These are phyloP conservation scores for Trypethelium eluteriae DNA, from an alignment of 495 filamentous ascomycete species.

Conservation along the genomic window DNA sequence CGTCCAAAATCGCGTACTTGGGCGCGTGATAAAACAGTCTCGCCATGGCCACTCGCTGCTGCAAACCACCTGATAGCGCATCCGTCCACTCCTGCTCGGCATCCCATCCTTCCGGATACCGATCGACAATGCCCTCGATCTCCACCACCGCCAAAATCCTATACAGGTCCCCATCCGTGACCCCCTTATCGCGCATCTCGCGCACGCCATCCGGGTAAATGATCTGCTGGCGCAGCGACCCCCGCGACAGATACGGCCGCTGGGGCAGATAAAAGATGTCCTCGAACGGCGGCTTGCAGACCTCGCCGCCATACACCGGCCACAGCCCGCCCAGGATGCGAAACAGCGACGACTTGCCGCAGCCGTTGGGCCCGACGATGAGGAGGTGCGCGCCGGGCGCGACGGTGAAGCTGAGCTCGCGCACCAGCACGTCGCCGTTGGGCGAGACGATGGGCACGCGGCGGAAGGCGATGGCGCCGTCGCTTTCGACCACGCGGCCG, in stretches of 20 bases:
- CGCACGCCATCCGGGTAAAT: slow-evolving; percentile 88
- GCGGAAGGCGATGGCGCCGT: slow-evolving; percentile 69
- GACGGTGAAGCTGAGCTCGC: slow-evolving; percentile 76
- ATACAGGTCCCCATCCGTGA: slow-evolving; percentile 74
- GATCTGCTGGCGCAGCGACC: slow-evolving; percentile 86
- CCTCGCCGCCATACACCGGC: slow-evolving; percentile 95
- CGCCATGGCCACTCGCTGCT: slow-evolving; percentile 98
- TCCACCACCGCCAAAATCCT: slow-evolving; percentile 69
- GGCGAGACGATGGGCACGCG: slow-evolving; percentile 96
- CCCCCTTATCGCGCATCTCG: slow-evolving; percentile 75
- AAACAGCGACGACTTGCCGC: slow-evolving; percentile 92
- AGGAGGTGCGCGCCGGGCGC: slow-evolving; percentile 80
- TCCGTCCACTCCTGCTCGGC: slow-evolving; percentile 95
- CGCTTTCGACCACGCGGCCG: slow-evolving; percentile 67
- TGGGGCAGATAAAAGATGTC: slow-evolving; percentile 99
- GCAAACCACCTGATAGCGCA: slow-evolving; percentile 77
- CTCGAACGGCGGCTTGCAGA: slow-evolving; percentile 77
- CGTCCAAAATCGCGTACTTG: slow-evolving; percentile 88
- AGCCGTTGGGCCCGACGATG: slow-evolving; percentile 94
- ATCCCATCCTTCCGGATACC: slow-evolving; percentile 73
- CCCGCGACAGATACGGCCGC: slow-evolving; percentile 82
- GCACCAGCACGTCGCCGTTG: slow-evolving; percentile 86
- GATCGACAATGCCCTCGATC: slow-evolving; percentile 74
- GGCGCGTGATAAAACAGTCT: slow-evolving; percentile 91
- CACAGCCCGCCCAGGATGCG: slow-evolving; percentile 92